These are phyloP conservation scores for Fusarium neocosmosporiellum DNA, from an alignment of 2,329 filamentous ascomycete genomes.

Conservation along the genomic window DNA sequence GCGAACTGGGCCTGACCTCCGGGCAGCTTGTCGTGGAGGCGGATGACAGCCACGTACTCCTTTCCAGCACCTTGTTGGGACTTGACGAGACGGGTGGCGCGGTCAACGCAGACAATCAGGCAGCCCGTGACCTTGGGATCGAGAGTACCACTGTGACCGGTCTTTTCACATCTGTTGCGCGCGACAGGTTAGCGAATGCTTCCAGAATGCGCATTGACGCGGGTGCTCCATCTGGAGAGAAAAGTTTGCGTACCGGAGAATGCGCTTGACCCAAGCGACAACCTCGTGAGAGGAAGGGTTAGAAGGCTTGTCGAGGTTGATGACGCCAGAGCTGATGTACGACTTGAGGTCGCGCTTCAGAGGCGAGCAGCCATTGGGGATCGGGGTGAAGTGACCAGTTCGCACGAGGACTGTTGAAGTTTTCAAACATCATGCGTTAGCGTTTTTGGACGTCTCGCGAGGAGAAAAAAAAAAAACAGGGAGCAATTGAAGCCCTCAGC, in stretches of 20 bases:
- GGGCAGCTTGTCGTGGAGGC: conserved; percentile 93
- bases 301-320: conserved; percentile 88
- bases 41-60: conserved; percentile 96
- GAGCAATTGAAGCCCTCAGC: conserved; percentile 12
- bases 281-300: conserved; percentile 99
- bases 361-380: conserved; percentile 91
- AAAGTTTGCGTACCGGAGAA: conserved; percentile 74
- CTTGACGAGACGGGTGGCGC: conserved; percentile 97
- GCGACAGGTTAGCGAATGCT: conserved; percentile 19
- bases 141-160: conserved; percentile 96
- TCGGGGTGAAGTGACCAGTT: conserved; percentile 96
- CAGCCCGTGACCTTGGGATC: conserved; percentile 98
- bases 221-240: not conserved
- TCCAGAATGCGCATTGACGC: conserved; percentile 25
- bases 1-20: conserved; percentile 94
- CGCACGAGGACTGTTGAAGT: conserved; percentile 80
- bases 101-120: conserved; percentile 94
- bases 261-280: conserved; percentile 99
- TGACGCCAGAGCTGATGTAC: conserved; percentile 96
- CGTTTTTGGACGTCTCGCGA: not conserved
- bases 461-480: not conserved
- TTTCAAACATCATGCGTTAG: conserved; percentile 36
- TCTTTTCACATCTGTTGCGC: conserved; percentile 75
- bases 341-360: conserved; percentile 95
- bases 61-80: conserved; percentile 99